A percentile compares a stretch with the other conserved stretches of the same genome.
Evolutionary conservation across 2,329 filamentous ascomycete genomes (phyloP).

Genomic region (Cadophora sp.): DNA sequence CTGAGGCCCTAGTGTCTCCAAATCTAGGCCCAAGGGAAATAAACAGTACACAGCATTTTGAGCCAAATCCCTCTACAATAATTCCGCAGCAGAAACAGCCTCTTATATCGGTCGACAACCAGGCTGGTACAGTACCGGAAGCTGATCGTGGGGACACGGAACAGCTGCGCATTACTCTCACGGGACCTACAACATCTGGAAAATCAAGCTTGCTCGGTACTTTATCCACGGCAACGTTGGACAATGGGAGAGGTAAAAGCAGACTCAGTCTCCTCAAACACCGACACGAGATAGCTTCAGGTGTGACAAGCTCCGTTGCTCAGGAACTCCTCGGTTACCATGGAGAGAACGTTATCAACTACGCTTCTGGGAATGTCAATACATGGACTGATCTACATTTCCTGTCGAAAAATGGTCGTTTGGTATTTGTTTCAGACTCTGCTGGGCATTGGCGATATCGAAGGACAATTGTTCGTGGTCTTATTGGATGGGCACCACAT

Average conservation of each 20-base stretch:
- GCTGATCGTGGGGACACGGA: conserved; percentile 48
- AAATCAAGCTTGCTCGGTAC: conserved; percentile 93
- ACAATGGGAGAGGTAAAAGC: conserved; percentile 92
- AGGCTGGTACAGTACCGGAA: background rate
- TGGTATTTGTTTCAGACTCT: conserved; percentile 91
- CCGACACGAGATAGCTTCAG: conserved; percentile 89
- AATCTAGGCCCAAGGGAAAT: conserved; percentile 55
- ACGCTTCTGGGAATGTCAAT: conserved; percentile 83
- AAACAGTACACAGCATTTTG: background rate
- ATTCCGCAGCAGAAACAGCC: conserved; percentile 18
- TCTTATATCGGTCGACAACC: background rate
- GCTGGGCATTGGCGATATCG: conserved; percentile 90
- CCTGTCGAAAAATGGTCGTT: conserved; percentile 71
- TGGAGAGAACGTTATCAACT: conserved; percentile 72
- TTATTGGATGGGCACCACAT: conserved; percentile 96
- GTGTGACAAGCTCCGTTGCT: conserved; percentile 91
- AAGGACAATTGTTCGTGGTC: conserved; percentile 83
- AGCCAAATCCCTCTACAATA: background rate
- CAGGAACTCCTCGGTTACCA: conserved; percentile 92
- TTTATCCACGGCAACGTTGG: conserved; percentile 83
- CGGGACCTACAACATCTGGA: conserved; percentile 87
- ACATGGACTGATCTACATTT: conserved; percentile 96
- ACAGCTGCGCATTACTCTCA: conserved; percentile 86
- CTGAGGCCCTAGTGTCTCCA: conserved; percentile 87
- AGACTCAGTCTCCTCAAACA: conserved; percentile 89